Evolutionary conservation across 2,329 filamentous ascomycete species (phyloP).

Genomic region (Nannizzia gypsea): DNA sequence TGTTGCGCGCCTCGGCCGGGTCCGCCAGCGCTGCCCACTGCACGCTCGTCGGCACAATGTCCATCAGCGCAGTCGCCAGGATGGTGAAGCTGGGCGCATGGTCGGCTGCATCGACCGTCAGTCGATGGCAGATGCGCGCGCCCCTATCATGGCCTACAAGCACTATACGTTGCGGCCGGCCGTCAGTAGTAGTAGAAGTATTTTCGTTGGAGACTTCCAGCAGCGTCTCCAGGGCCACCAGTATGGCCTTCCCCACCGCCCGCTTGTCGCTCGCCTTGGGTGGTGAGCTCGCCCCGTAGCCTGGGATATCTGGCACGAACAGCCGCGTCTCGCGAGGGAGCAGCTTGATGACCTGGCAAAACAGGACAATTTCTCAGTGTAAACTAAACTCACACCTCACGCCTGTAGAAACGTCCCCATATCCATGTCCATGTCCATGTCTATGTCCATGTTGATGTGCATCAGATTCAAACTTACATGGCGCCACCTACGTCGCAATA

Average conservation of each 20-base stretch:
- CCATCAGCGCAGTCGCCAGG: constrained; percentile 33
- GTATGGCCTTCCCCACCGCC: constrained; percentile 13
- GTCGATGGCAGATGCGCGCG: constrained; percentile 39
- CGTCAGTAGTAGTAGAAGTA: background rate
- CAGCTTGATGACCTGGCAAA: constrained; percentile 23
- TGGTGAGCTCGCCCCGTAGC: constrained; percentile 35
- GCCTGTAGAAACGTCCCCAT: background rate
- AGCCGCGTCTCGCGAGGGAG: constrained; percentile 32
- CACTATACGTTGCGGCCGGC: constrained; percentile 23
- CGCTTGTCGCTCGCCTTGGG: constrained; percentile 17
- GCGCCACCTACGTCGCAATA: constrained; percentile 8
- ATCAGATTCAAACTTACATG: constrained; percentile 10
- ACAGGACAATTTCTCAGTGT: constrained; percentile 10
- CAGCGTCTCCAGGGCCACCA: constrained; percentile 6
- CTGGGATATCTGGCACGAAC: constrained; percentile 39
- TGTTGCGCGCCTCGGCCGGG: constrained; percentile 26
- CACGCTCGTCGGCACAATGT: constrained; percentile 39
- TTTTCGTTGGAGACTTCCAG: background rate
- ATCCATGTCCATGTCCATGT: too few relatives aligned
- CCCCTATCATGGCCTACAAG: constrained; percentile 42
- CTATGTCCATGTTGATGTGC: too few relatives aligned
- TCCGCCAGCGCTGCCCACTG: constrained; percentile 36
- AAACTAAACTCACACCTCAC: background rate
- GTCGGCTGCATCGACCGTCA: constrained; percentile 33
- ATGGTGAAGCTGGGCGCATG: constrained; percentile 24